Evolutionary conservation across 2,329 filamentous ascomycete species (phyloP), one percentile per base, ranked within the genome.

Genomic region (Nemania serpens): DNA sequence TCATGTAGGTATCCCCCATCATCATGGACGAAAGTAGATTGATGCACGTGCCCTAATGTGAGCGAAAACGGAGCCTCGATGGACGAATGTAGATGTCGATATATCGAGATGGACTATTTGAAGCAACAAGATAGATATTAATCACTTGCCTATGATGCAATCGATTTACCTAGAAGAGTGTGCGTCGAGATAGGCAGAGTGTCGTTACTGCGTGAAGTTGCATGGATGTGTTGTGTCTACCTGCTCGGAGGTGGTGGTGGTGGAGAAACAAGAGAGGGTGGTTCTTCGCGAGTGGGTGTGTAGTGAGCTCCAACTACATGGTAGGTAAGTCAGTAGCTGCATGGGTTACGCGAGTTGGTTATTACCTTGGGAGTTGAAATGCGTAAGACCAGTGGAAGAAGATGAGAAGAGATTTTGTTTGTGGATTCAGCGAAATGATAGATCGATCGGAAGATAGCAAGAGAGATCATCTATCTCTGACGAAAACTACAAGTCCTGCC

Each of bases 201-300:
- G 29, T n/a, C 45, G 39, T 50, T 46, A 18, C 41, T 52, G 42
- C 37, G 37, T 51, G 34, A 33, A 36, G 46, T 45, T 39, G 36
- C 41, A 39, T 48, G 47, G 46, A 63, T 58, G 47, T 51, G 34
- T 50, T 25, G 18, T 15, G 25, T 9, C 11, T 46, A 17, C 7
- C 15, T 17, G 22, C 15, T 39, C 7, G 25, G 22, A n/a, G 9
- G 29, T 29, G 25, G 25, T 29, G 42, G 42, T 12, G 42, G 18
- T 22, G 20, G n/a, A 20, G 42, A 5, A 34, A 7, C 4, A 29
- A 45, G 46, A 50, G 51, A 55, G 59, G 55, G 50, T 64, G 55
- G 13, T 49, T 45, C 10, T 43, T 56, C 17, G 29, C 53, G 51
- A 61, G 54, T 55, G 58, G 61, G 61, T 61, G 61, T 61, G 58